Evolutionary conservation across 306 rosid genomes (phyloP).

Genomic region (Vigna nakashimae): DNA sequence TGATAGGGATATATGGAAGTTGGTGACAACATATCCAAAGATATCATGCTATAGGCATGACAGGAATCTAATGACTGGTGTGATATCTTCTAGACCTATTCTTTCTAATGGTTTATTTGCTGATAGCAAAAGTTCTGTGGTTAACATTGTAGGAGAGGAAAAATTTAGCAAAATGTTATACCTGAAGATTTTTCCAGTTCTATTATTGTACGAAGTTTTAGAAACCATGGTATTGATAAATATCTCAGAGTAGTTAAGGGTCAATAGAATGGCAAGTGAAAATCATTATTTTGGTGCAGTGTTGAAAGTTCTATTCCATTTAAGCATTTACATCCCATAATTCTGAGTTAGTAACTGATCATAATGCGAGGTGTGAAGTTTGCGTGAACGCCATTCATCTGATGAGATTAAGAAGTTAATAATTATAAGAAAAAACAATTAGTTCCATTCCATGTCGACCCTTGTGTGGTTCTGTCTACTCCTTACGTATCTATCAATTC

Average conservation of each 20-base stretch:
- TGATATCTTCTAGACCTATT: neutral
- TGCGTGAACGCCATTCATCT: neutral
- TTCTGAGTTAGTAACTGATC: neutral
- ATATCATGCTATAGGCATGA: neutral
- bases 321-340: neutral
- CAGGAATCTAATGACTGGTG: neutral
- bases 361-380: neutral
- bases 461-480: neutral
- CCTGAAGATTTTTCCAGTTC: too few relatives aligned
- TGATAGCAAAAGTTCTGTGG: too few relatives aligned
- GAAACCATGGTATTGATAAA: neutral
- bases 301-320: neutral
- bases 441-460: neutral
- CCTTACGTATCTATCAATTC: neutral
- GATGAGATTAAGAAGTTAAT: neutral
- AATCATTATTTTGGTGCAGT: neutral
- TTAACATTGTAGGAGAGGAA: neutral
- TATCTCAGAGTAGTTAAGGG: neutral
- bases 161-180: neutral
- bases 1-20: neutral
- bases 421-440: neutral
- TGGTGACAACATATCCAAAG: neutral
- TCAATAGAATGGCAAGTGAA: neutral
- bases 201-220: neutral
- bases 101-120: too few relatives aligned